These are phyloP conservation scores for Torulaspora indica DNA, from an alignment of 805 yeast genomes.

Conservation along the genomic window DNA sequence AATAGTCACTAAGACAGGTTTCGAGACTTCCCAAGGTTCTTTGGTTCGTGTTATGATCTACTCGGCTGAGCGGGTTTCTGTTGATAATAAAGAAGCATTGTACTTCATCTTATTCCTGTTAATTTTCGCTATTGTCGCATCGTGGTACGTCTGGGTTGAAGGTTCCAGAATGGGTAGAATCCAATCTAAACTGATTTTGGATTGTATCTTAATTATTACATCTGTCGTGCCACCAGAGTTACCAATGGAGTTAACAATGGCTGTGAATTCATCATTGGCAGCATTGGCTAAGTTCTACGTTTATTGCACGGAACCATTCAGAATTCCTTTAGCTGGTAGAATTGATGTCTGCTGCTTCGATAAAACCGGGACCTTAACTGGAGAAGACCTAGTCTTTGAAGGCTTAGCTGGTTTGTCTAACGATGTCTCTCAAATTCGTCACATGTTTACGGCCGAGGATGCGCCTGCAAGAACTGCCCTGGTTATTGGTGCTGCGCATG, in stretches of 20 bases:
- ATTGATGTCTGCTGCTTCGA: slow-evolving; percentile 98
- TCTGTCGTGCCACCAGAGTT: slow-evolving; percentile 98
- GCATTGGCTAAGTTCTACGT: slow-evolving; percentile 83
- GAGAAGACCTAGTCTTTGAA: slow-evolving; percentile 92
- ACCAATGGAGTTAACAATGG: slow-evolving; percentile 98
- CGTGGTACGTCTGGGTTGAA: slow-evolving; percentile 97
- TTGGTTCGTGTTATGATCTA: slow-evolving; percentile 96
- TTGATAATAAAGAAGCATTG: slow-evolving; percentile 91
- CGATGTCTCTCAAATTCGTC: slow-evolving; percentile 46
- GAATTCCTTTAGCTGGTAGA: slow-evolving; percentile 97
- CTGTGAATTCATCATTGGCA: slow-evolving; percentile 86
- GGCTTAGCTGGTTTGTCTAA: slow-evolving; percentile 80
- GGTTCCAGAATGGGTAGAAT: slow-evolving; percentile 94
- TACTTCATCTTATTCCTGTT: slow-evolving; percentile 86
- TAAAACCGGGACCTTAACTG: slow-evolving; percentile 96
- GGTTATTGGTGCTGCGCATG: slow-evolving; percentile 93
- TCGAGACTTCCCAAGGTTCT: slow-evolving; percentile 96
- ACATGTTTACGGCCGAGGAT: slow-evolving; percentile 48
- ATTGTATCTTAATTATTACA: slow-evolving; percentile 91
- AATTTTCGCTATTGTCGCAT: slow-evolving; percentile 88
- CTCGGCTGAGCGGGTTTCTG: slow-evolving; percentile 93
- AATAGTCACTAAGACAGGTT: slow-evolving; percentile 88
- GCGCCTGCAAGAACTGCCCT: slow-evolving; percentile 66
- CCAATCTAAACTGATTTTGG: slow-evolving; percentile 87
- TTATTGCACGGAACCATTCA: slow-evolving; percentile 96